Evolutionary conservation across 345 rosid genomes (phyloP), one percentile per base, ranked within the genome.

Genomic region (Euphorbia tirucalli): DNA sequence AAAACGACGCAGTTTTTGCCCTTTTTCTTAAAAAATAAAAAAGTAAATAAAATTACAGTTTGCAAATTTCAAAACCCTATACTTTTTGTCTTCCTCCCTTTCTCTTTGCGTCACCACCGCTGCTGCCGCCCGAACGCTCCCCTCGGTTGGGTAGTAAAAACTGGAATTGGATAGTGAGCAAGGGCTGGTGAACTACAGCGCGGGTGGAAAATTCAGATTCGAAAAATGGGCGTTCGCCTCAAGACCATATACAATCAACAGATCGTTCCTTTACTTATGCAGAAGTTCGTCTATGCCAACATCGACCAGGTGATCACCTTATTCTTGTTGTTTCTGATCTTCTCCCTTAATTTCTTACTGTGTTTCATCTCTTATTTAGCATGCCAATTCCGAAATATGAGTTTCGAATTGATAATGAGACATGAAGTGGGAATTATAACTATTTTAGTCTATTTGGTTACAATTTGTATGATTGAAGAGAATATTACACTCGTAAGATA

Each of bases 161-260:
- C 70, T 72, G 68, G 11, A 60, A 67, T 56, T 76, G 75, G n/a
- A 70, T 60, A 57, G 65, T 80, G 75, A 81, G 88, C 83, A 76
- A 80, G 73, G 75, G 87, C 93, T 10, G 64, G 83, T 24, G 78
- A 0, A 86, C 65, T 54, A 59, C 83, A 22, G 91, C 86, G 58
- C 61, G 89, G 87, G 90, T 92, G 78, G 97, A 95, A 35, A 95
- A 90, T 78, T 74, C 89, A 27, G 99, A 89, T 56, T 76, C 93
- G 13, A 91, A 87, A n/a, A 79, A 95, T 84, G 60, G 63, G 83
- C 58, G 8, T 76, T n/a, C 83, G 97, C 39, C 91, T 95, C 70
- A 90, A 85, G 73, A 75, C 87, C 24, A 84, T 78, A 39, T 92
- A 89, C 79, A 86, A 88, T 5, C 96, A 92, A 74, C 90, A 87